phyloP scores from a whole-genome alignment of 1,284 basidiomycete species.

The Ceratobasidium sp. region DNA sequence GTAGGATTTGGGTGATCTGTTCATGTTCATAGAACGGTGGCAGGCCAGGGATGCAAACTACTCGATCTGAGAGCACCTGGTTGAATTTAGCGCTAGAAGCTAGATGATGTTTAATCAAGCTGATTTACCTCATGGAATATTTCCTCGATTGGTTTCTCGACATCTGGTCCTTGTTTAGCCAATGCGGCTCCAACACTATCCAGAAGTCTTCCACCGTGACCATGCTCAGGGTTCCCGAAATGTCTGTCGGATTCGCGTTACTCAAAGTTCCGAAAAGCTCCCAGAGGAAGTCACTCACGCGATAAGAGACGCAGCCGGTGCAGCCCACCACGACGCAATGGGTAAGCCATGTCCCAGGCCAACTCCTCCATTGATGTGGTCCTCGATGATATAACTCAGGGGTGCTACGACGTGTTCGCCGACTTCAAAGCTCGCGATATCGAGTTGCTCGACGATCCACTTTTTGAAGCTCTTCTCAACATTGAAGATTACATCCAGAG shows the following conservation, averaged over 20 bases:
- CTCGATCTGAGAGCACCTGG: conserved; percentile 18
- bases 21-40: conserved; percentile 26
- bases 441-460: conserved; percentile 20
- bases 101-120: too few relatives aligned
- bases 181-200: neutral
- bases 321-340: conserved; percentile 8
- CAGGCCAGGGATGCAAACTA: conserved; percentile 26
- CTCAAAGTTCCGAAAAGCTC: neutral
- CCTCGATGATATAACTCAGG: conserved; percentile 31
- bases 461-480: conserved; percentile 9
- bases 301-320: conserved; percentile 15
- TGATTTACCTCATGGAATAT: conserved; percentile 10
- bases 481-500: neutral
- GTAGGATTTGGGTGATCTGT: conserved; percentile 13
- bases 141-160: neutral
- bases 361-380: conserved; percentile 20
- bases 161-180: neutral
- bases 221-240: conserved; percentile 17
- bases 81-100: too few relatives aligned
- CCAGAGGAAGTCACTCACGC: neutral
- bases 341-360: conserved; percentile 10
- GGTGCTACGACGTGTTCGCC: neutral
- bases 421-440: neutral
- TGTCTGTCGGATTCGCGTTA: neutral
- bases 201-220: conserved; percentile 11